Conservation (phyloP, 2,329 filamentous ascomycete genomes). For the Chaetomiaceae sp. region DNA sequence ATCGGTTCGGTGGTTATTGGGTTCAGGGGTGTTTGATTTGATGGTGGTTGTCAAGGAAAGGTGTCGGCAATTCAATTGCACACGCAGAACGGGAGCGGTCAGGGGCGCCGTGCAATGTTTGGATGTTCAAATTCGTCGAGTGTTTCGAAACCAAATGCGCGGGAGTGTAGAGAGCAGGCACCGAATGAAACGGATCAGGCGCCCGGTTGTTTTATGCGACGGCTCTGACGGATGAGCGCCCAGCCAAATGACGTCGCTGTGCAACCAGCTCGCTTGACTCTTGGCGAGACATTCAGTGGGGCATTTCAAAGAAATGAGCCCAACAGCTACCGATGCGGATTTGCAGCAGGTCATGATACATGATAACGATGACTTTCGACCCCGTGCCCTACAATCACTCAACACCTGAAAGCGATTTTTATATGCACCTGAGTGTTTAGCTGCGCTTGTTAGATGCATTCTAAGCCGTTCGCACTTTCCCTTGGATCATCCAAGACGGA, state of each 20-base stretch:
- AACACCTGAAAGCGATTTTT: too few relatives aligned
- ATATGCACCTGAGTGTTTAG: too few relatives aligned
- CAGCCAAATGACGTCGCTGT: slow-evolving; percentile 16
- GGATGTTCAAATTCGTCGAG: background rate
- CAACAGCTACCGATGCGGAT: background rate
- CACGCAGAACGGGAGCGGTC: background rate
- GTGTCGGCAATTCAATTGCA: background rate
- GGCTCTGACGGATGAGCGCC: too few relatives aligned
- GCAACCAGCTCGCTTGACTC: background rate
- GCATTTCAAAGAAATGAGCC: background rate
- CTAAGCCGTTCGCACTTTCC: too few relatives aligned
- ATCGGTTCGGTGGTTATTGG: background rate
- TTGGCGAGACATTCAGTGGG: background rate
- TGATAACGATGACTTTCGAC: background rate
- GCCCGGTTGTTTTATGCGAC: slow-evolving; percentile 8
- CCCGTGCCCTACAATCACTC: background rate
- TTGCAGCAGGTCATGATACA: background rate
- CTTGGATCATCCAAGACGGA: too few relatives aligned
- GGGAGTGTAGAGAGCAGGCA: background rate
- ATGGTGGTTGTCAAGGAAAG: background rate
- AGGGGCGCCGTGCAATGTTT: background rate
- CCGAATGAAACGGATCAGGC: slow-evolving; percentile 1
- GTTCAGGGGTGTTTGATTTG: background rate
- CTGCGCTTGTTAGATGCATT: too few relatives aligned
- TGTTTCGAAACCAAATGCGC: background rate